Conservation (phyloP, 805 yeast genomes). For the Yarrowia sp. region DNA sequence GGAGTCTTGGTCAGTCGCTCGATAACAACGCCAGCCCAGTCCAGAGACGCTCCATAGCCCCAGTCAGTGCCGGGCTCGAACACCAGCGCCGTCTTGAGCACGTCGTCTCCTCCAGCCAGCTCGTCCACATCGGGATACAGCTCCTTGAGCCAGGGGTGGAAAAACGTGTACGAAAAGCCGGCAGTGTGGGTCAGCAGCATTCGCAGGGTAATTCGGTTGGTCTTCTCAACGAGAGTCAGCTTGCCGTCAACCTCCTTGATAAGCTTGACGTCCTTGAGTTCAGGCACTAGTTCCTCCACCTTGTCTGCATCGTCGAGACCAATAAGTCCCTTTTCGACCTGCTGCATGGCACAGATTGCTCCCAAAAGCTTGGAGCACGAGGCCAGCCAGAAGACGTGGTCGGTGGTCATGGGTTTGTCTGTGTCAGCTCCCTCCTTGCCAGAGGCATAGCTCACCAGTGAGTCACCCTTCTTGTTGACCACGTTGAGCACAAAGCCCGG, state of each 20-base stretch:
- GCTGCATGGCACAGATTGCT: slow-evolving; percentile 49
- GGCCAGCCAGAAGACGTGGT: slow-evolving; percentile 48
- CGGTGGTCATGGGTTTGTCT: slow-evolving; percentile 43
- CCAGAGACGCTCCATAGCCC: slow-evolving; percentile 51
- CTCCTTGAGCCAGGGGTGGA: slow-evolving; percentile 44
- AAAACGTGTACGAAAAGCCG: slow-evolving; percentile 52
- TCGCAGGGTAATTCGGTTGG: slow-evolving; percentile 50
- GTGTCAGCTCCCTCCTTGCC: slow-evolving; percentile 40
- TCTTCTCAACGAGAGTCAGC: slow-evolving; percentile 44
- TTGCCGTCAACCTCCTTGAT: slow-evolving; percentile 43
- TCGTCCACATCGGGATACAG: slow-evolving; percentile 32
- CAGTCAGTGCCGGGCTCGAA: slow-evolving; percentile 53
- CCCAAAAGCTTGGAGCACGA: slow-evolving; percentile 51
- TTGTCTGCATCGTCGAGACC: slow-evolving; percentile 49
- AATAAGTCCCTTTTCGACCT: slow-evolving; percentile 50
- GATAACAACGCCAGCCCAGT: slow-evolving; percentile 52
- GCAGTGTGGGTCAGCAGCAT: slow-evolving; percentile 53
- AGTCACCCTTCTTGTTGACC: slow-evolving; percentile 39
- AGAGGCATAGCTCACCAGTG: slow-evolving; percentile 39
- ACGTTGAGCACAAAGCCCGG: slow-evolving; percentile 31
- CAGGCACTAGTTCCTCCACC: slow-evolving; percentile 49
- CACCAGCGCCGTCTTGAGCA: slow-evolving; percentile 46
- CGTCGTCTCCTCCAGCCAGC: slow-evolving; percentile 41
- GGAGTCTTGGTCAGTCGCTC: slow-evolving; percentile 48
- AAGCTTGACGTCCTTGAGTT: slow-evolving; percentile 45